Evolutionary conservation across 1,139 yeast genomes (phyloP).

Genomic region (Taphrina betulina): DNA sequence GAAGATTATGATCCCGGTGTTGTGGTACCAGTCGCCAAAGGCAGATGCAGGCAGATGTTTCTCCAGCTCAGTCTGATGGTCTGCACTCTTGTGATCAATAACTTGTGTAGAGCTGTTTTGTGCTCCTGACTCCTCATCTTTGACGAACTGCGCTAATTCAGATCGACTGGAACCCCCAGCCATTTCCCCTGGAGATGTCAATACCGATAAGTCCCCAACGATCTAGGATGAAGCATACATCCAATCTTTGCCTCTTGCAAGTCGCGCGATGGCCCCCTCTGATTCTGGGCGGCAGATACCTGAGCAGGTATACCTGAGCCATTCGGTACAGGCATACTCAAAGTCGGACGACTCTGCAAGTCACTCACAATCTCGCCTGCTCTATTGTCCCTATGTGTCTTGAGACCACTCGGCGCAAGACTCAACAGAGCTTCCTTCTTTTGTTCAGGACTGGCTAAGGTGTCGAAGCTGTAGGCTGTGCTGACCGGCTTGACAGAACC

Average conservation of each 20-base stretch:
- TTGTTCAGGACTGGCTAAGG: conserved; percentile 18
- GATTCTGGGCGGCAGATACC: neutral
- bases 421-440: conserved; percentile 25
- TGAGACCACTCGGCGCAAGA: conserved; percentile 23
- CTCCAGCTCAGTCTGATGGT: conserved; percentile 16
- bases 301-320: neutral
- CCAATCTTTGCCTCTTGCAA: conserved; percentile 5
- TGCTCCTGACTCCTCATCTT: conserved; percentile 1
- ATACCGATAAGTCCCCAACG: neutral
- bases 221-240: neutral
- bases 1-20: conserved; percentile 63
- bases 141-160: neutral
- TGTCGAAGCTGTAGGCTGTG: conserved; percentile 10
- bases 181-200: conserved; percentile 21
- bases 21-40: conserved; percentile 96
- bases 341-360: neutral
- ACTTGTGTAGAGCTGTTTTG: neutral
- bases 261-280: neutral
- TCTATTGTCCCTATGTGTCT: conserved; percentile 11
- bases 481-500: too few species aligned
- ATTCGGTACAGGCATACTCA: conserved; percentile 11
- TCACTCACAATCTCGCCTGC: conserved; percentile 14
- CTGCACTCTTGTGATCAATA: neutral
- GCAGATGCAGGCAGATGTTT: conserved; percentile 13
- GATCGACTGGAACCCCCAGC: conserved; percentile 19